phyloP scores from a whole-genome alignment of 129 eudicot genomes.

The Flaveria ramosissima region DNA sequence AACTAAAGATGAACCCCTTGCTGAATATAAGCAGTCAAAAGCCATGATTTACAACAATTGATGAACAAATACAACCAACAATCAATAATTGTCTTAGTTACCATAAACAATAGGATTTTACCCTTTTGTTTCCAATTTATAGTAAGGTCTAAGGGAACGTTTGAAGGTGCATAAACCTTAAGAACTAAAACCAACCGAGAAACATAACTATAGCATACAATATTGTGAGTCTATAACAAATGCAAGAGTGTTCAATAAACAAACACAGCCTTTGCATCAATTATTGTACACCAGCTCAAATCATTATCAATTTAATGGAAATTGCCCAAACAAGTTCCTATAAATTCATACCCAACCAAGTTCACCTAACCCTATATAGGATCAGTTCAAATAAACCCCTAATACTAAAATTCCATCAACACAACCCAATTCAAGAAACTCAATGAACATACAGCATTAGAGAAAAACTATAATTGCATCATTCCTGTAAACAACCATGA shows the following conservation, averaged over 20 bases:
- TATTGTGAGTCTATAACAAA: neutral
- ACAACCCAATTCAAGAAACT: neutral
- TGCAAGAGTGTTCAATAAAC: neutral
- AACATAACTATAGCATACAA: neutral
- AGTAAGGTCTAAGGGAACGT: neutral
- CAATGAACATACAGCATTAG: neutral
- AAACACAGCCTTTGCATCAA: neutral
- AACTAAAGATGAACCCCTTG: neutral
- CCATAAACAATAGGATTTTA: neutral
- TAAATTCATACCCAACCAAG: neutral
- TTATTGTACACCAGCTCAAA: neutral
- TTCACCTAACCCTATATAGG: neutral
- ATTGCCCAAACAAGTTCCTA: neutral
- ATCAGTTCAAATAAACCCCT: neutral
- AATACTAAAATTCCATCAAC: neutral
- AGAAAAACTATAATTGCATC: neutral
- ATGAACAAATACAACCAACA: neutral
- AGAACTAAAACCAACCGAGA: constrained; percentile 13
- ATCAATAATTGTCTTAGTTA: neutral
- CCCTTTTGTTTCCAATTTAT: neutral
- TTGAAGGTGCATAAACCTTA: neutral
- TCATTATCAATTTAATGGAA: neutral
- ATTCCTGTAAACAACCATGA: no score
- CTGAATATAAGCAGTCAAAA: neutral
- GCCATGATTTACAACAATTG: neutral